phyloP scores from a whole-genome alignment of 345 rosid genomes.

The Citrus cavaleriei region DNA sequence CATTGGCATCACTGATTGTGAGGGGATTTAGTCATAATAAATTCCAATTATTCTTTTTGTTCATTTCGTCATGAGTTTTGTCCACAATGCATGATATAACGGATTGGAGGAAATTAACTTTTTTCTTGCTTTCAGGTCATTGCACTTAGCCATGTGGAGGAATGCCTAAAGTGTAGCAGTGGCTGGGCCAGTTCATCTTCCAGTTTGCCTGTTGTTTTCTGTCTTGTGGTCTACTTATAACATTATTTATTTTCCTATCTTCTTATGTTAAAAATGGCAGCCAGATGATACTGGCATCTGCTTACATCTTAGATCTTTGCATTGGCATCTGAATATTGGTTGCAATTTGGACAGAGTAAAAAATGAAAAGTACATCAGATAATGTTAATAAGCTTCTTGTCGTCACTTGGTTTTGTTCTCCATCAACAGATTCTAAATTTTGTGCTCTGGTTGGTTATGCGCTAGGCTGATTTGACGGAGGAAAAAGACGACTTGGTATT shows the following conservation, averaged over 20 bases:
- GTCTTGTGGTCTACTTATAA: not conserved
- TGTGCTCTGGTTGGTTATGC: not conserved
- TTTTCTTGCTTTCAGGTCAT: slow-evolving; percentile 22
- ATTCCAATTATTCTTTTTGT: not conserved
- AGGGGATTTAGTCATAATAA: not conserved
- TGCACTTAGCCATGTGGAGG: slow-evolving; percentile 6
- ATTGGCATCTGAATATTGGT: slow-evolving; percentile 11
- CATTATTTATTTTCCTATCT: not conserved
- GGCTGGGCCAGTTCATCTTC: slow-evolving; percentile 1
- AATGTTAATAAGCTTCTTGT: slow-evolving; percentile 29
- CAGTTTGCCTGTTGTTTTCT: slow-evolving; percentile 7
- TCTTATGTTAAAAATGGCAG: slow-evolving; percentile 9
- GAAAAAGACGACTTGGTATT: not conserved
- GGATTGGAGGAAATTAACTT: not conserved
- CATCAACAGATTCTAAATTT: slow-evolving; percentile 3
- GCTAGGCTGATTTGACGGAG: slow-evolving; percentile 2
- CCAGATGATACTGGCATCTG: slow-evolving; percentile 13
- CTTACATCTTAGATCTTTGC: slow-evolving; percentile 3
- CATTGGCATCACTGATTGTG: not conserved
- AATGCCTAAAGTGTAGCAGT: slow-evolving; percentile 9
- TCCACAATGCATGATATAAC: not conserved
- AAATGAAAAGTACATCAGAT: slow-evolving; percentile 16
- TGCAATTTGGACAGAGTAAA: slow-evolving; percentile 3
- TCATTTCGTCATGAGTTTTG: not conserved
- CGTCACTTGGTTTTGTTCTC: slow-evolving; percentile 6